These are phyloP conservation scores for Cicer judaicum DNA, from an alignment of 306 rosid genomes.

Conservation along the genomic window DNA sequence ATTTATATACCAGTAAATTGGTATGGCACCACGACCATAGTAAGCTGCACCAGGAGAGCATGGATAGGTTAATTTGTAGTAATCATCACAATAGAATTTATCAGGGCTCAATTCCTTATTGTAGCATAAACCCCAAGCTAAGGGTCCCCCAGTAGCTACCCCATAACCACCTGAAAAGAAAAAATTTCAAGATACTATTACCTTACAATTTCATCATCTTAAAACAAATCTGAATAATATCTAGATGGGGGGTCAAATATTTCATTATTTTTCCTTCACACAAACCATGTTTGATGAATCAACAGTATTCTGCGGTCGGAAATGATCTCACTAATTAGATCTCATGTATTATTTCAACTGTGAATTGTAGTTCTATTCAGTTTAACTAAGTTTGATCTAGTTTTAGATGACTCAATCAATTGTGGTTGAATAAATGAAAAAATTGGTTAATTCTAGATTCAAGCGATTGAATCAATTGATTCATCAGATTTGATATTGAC, in stretches of 20 bases:
- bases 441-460: too few relatives aligned
- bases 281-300: background rate
- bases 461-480: too few relatives aligned
- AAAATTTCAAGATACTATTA: slow-evolving; percentile 25
- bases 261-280: background rate
- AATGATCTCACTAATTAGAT: too few relatives aligned
- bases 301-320: too few relatives aligned
- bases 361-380: too few relatives aligned
- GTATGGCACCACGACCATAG: slow-evolving; percentile 97
- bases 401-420: too few relatives aligned
- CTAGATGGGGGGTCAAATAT: background rate
- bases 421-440: too few relatives aligned
- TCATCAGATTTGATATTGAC: too few relatives aligned
- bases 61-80: slow-evolving; percentile 79
- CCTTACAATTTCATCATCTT: background rate
- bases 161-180: slow-evolving; percentile 86
- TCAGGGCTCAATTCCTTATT: slow-evolving; percentile 93
- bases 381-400: too few relatives aligned
- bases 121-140: slow-evolving; percentile 98
- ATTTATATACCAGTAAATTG: slow-evolving; percentile 76
- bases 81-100: slow-evolving; percentile 84
- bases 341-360: too few relatives aligned
- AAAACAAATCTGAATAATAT: slow-evolving; percentile 15
- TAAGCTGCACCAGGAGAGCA: slow-evolving; percentile 88
- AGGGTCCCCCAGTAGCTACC: slow-evolving; percentile 96